Evolutionary conservation across 257 asterid species (phyloP).

Genomic region (Scutellaria minor): DNA sequence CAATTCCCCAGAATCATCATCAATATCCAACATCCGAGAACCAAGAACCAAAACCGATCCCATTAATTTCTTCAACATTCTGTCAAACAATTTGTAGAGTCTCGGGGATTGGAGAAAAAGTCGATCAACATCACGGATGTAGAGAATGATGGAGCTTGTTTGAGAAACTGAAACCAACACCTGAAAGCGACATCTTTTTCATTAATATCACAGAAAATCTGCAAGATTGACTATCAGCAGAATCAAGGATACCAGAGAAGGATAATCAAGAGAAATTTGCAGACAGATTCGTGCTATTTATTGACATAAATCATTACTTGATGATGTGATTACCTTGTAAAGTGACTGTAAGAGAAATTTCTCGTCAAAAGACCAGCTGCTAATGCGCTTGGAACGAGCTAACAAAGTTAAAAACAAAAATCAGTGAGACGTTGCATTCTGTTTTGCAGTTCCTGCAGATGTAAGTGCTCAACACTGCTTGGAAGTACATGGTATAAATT

Average conservation of each 20-base stretch:
- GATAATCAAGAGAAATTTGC: background rate
- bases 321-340: conserved; percentile 65
- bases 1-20: conserved; percentile 59
- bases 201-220: conserved; percentile 24
- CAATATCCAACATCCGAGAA: conserved; percentile 71
- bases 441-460: background rate
- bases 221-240: conserved; percentile 19
- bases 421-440: conserved; percentile 28
- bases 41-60: conserved; percentile 91
- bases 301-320: conserved; percentile 6
- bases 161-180: conserved; percentile 75
- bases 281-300: conserved; percentile 7
- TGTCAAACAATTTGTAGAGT: conserved; percentile 62
- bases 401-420: conserved; percentile 35
- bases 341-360: conserved; percentile 76
- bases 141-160: conserved; percentile 70
- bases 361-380: conserved; percentile 85
- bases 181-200: conserved; percentile 47
- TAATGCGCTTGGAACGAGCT: conserved; percentile 66
- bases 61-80: conserved; percentile 77
- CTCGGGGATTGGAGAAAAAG: conserved; percentile 66
- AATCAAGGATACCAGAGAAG: conserved; percentile 6
- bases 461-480: too few species aligned
- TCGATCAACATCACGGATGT: conserved; percentile 82
- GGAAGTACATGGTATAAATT: background rate